Evolutionary conservation across 805 yeast species (phyloP), one percentile per base, ranked within the genome.

Genomic region (Torulaspora quercuum): DNA sequence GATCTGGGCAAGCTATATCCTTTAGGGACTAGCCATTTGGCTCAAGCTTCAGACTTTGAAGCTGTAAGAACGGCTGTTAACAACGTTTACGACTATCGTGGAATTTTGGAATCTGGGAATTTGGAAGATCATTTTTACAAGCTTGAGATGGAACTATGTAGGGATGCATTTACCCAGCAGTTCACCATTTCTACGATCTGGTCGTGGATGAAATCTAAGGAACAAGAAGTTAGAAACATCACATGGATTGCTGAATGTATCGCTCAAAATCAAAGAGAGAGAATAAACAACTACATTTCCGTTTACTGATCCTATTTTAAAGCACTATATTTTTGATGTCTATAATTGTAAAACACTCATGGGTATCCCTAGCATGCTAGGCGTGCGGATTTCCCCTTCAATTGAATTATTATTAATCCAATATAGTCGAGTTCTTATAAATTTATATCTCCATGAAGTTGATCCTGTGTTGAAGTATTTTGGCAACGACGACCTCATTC

Each of bases 231-330:
- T 42, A 77, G 98, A 65, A 92, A 92, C 62, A 82, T 92, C 49
- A 87, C 97, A n/a, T 92, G 99, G 99, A 90, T 92, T 39, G 95
- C 97, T 33, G 99, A 92, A 68, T 92, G 99, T 70, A 92, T 92
- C 68, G 96, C 97, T 20, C 98, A 94, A 64, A 89, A 88, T 61
- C 99, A 92, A 72, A 86, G 88, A 68, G 94, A 86, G 59, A 78
- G 96, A 63, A 86, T 92, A 49, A 80, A 82, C 53, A 86, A 85
- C 62, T 94, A 88, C 61, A 88, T 94, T 43, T 70, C 94, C 28
- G 96, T 90, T 25, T 87, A 80, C 52, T 88, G 68, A 53, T 21
- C n/a, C n/a, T n/a, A n/a, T n/a, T n/a, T n/a, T n/a, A n/a, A n/a
- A n/a, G n/a, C n/a, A n/a, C n/a, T n/a, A n/a, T n/a, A n/a, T n/a